Evolutionary conservation across 805 yeast species (phyloP), one percentile per base, ranked within the genome.

Genomic region (Cyberlindnera samutprakarnensis): DNA sequence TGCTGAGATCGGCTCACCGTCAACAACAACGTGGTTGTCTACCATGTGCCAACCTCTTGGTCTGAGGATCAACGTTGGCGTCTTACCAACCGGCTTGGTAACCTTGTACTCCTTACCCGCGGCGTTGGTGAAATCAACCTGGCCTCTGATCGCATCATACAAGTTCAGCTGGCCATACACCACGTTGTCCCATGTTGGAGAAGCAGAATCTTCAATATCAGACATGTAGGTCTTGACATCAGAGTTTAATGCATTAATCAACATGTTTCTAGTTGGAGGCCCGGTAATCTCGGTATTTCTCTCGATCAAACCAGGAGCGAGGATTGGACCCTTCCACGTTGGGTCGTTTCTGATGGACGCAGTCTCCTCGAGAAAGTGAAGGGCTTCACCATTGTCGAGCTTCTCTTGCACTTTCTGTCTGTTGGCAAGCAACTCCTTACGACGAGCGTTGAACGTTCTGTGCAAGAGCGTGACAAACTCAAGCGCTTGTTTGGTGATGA

Each of bases 41-140:
- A 66, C 76, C 72, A 82, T 68, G 56, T 82, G 94, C 88, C 90
- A 81, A 32, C 94, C 94, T 66, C 94, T 72, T 52, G 94, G 94
- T 65, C 94, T 73, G 32, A 81, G 84, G 53, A 82, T 78, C 56
- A 82, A 59, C 26, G 88, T 82, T 38, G 90, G 90, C 31, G 55
- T 73, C 73, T 66, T 70, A 63, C 48, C 59, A 49, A 49, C 60
- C 64, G 57, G 44, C 61, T 68, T 57, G 57, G 54, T 28, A 3
- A 51, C 54, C 25, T 40, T 44, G 29, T 47, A 47, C 14, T 33
- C 28, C 34, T 41, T 51, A 4, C 54, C 52, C 8, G 37, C 38
- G 11, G 48, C 47, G 18, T 59, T 54, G 21, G 43, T 62, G 45
- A 68, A 71, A 44, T 68, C 69, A 47, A 81, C 66, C 49, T 78